Base-by-base conservation (phyloP, 2,329 filamentous ascomycete species). In the Verticillium longisporum region DNA sequence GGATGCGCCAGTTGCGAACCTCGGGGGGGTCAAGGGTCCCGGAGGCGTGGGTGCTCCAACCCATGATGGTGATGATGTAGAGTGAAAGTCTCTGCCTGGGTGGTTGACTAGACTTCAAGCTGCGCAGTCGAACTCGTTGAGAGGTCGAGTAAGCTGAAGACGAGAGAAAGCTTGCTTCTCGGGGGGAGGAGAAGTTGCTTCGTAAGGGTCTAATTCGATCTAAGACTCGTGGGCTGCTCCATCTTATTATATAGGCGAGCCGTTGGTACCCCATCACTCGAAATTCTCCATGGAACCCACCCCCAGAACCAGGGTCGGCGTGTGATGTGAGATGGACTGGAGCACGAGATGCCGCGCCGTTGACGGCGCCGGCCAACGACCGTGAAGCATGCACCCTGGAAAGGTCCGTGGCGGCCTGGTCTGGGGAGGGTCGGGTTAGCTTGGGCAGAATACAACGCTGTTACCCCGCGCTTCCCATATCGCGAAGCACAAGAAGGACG, bases 1-100 rank as follows among this genome's bases (percentile, higher is more conserved):
- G 68, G 15, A 70, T 70, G 59, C 62, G 63, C 68, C 68, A 67
- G 53, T 70, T 70, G 21, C 68, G 66, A 57, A 70, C 68, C 61
- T 69, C 64, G 4, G 61, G 60, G 31, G 66, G 66, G 33, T 68
- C 66, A 14, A 64, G 63, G 33, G 66, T 68, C 59, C 66, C 66
- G 15, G 66, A 61, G 34, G 65, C 66, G 55, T 68, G 63, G 63
- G 70, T 73, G 64, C 65, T 72, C 45, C 63, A 65, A 50, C 64
- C 66, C 66, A 68, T 68, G 26, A 5, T 63, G 61, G n/a, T n/a
- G 45, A 50, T 13, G 45, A 26, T 18, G 45, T 4, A 4, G 45
- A 11, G n/a, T 50, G 45, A 11, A 11, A 26, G 5, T 2, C 15
- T 26, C 13, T 10, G 45, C 7, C n/a, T 50, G 7, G 18, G 4